phyloP scores from a whole-genome alignment of 129 eudicot species.

The Arctium minus region DNA sequence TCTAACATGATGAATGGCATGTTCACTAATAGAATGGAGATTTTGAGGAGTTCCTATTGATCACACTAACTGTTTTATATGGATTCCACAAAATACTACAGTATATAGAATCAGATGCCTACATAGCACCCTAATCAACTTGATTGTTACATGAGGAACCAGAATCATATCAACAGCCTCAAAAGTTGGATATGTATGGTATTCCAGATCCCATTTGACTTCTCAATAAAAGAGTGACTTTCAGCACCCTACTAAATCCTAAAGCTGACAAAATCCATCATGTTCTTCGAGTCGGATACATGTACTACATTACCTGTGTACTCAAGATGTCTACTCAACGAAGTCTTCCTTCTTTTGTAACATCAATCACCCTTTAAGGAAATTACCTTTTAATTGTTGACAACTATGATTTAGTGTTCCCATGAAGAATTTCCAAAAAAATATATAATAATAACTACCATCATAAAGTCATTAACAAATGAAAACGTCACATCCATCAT shows the following conservation, averaged over 20 bases:
- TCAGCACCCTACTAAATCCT: background rate
- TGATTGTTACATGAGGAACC: background rate
- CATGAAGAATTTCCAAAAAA: no score
- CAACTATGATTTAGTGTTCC: background rate
- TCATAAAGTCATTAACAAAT: background rate
- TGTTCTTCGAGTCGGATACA: background rate
- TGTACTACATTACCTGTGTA: background rate
- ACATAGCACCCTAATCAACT: background rate
- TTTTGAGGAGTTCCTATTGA: background rate
- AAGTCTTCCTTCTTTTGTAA: background rate
- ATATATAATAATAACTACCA: no score
- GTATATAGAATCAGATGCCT: background rate
- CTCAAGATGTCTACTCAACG: background rate
- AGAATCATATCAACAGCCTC: background rate
- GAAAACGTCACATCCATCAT: background rate
- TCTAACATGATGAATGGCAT: background rate
- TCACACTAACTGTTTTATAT: no score
- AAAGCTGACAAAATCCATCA: background rate
- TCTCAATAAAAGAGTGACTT: background rate
- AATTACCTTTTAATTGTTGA: background rate
- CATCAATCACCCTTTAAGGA: background rate
- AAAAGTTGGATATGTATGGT: background rate
- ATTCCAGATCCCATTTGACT: background rate
- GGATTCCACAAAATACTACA: background rate
- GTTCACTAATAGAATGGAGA: background rate